These are phyloP conservation scores for Pseudogymnoascus sp. DNA, from an alignment of 2,329 filamentous ascomycete species.

Conservation along the genomic window DNA sequence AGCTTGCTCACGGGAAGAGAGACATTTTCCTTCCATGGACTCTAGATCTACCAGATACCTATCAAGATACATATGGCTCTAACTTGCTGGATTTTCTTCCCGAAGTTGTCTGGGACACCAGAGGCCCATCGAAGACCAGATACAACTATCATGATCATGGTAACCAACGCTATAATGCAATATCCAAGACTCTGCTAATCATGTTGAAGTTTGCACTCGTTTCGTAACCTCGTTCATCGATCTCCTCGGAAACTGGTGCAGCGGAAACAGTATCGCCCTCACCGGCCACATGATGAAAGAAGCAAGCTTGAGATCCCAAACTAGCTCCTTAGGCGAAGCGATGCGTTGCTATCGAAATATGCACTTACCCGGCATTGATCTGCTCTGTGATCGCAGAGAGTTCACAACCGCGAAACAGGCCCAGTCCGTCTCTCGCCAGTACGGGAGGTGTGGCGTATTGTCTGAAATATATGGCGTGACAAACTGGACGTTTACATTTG, in stretches of 20 bases:
- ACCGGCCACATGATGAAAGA: conserved; percentile 30
- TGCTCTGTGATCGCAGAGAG: conserved; percentile 26
- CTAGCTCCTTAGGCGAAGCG: conserved; percentile 25
- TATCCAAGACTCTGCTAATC: neutral
- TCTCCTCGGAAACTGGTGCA: conserved; percentile 24
- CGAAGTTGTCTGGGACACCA: conserved; percentile 26
- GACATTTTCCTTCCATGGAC: conserved; percentile 29
- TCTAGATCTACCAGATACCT: conserved; percentile 22
- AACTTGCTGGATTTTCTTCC: conserved; percentile 23
- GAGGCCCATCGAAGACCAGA: conserved; percentile 20
- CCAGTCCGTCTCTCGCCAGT: conserved; percentile 26
- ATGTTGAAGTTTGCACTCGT: conserved; percentile 19
- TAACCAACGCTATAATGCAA: neutral
- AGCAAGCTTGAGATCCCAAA: conserved; percentile 26
- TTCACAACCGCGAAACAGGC: conserved; percentile 29
- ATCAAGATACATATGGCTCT: conserved; percentile 18
- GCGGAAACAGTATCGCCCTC: conserved; percentile 22
- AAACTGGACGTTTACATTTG: conserved; percentile 28
- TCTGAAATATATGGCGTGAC: conserved; percentile 27
- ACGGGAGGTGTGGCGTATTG: conserved; percentile 23
- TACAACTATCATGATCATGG: conserved; percentile 27
- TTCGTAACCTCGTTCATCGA: conserved; percentile 28
- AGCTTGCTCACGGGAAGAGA: conserved; percentile 17
- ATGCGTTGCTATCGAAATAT: conserved; percentile 28
- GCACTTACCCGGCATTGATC: conserved; percentile 27